A percentile compares a stretch with the other conserved stretches of the same genome.
phyloP scores from a whole-genome alignment of 2,329 filamentous ascomycete genomes.

The Diaporthe australafricana region DNA sequence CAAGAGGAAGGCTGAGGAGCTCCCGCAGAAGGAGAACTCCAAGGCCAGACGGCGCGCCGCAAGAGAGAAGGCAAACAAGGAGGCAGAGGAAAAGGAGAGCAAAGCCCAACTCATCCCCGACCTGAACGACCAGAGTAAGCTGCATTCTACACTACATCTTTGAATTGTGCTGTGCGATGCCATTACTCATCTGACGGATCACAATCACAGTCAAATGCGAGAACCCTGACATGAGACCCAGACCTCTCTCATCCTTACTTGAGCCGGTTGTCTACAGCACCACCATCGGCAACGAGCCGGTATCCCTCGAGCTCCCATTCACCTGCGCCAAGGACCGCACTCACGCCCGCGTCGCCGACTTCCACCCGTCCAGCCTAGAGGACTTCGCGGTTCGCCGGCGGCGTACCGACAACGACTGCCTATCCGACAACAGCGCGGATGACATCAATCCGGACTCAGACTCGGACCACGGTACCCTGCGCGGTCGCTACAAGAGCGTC shows the following conservation, averaged over 20 bases:
- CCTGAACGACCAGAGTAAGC: constrained; percentile 39
- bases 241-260: constrained; percentile 54
- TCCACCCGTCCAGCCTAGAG: constrained; percentile 74
- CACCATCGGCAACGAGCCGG: constrained; percentile 52
- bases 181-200: not conserved
- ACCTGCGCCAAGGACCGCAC: constrained; percentile 77
- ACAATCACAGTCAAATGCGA: constrained; percentile 59
- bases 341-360: constrained; percentile 84
- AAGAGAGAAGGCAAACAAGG: constrained; percentile 40
- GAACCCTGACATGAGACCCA: constrained; percentile 50
- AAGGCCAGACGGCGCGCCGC: constrained; percentile 40
- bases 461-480: constrained; percentile 43
- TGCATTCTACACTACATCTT: not conserved
- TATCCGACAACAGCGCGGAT: constrained; percentile 58
- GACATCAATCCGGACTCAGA: constrained; percentile 44
- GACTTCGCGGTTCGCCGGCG: constrained; percentile 73
- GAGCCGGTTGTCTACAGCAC: constrained; percentile 54
- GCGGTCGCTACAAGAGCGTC: constrained; percentile 42
- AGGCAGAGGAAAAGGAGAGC: constrained; percentile 43
- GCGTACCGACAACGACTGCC: constrained; percentile 58
- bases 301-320: constrained; percentile 72
- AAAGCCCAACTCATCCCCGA: constrained; percentile 43
- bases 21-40: constrained; percentile 40
- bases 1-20: constrained; percentile 51
- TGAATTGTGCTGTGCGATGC: not conserved